These are phyloP conservation scores for Phaeosphaeriaceae sp. DNA, from an alignment of 2,329 filamentous ascomycete genomes.

Conservation along the genomic window DNA sequence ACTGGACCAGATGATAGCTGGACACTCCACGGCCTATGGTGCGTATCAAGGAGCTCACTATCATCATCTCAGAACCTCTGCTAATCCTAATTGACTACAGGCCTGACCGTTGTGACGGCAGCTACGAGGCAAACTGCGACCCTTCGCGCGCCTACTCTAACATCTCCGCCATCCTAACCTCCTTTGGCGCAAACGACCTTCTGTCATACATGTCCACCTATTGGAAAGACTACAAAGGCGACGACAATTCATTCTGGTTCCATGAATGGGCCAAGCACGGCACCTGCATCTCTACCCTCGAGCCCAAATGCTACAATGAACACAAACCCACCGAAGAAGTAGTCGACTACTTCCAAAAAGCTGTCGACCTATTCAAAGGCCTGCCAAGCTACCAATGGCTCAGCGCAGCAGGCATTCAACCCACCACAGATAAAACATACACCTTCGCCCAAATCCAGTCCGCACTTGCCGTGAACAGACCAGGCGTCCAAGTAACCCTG, in stretches of 20 bases:
- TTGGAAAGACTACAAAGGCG: conserved; percentile 72
- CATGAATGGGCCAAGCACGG: conserved; percentile 78
- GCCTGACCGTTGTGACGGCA: conserved; percentile 68
- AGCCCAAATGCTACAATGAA: conserved; percentile 67
- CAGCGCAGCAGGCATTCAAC: conserved; percentile 65
- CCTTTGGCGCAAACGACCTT: conserved; percentile 61
- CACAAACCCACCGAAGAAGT: conserved; percentile 67
- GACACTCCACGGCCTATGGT: conserved; percentile 76
- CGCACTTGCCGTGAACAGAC: conserved; percentile 61
- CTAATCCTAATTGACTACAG: conserved; percentile 24
- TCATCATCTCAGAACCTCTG: too few relatives aligned
- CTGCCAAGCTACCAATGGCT: conserved; percentile 71
- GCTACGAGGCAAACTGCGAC: conserved; percentile 72
- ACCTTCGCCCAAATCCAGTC: conserved; percentile 63
- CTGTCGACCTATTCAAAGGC: conserved; percentile 69
- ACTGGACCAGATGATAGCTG: conserved; percentile 72
- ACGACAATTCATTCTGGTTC: conserved; percentile 70
- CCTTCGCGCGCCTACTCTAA: conserved; percentile 66
- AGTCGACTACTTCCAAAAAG: conserved; percentile 71
- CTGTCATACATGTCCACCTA: conserved; percentile 72
- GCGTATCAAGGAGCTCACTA: too few relatives aligned
- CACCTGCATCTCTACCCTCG: conserved; percentile 73
- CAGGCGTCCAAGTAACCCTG: conserved; percentile 63
- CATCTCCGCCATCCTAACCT: conserved; percentile 67
- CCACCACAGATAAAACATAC: conserved; percentile 64